Percentiles rank a stretch among this genome's conserved stretches.
Evolutionary conservation across 169 alveolate species (phyloP).

Genomic region (Cryptosporidium andersoni): DNA sequence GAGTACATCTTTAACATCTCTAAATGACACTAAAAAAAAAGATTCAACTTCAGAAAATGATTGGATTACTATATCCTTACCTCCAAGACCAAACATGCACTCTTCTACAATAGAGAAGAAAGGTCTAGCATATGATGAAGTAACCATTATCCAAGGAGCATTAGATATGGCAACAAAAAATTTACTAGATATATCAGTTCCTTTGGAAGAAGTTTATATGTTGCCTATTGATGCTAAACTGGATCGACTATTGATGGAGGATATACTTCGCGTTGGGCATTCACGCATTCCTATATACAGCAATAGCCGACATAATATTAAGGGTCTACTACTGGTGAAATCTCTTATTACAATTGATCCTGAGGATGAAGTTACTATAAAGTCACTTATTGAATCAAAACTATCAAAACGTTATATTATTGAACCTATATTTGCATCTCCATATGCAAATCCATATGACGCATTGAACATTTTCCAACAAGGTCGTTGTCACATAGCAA

Average conservation of each 20-base stretch:
- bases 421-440: slow-evolving; percentile 62
- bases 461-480: slow-evolving; percentile 55
- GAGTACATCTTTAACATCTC: too few species aligned
- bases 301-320: slow-evolving; percentile 76
- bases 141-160: slow-evolving; percentile 82
- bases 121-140: slow-evolving; percentile 76
- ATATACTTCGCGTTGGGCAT: slow-evolving; percentile 81
- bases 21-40: background rate
- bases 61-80: background rate
- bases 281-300: slow-evolving; percentile 85
- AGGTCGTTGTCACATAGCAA: slow-evolving; percentile 71
- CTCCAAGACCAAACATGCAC: background rate
- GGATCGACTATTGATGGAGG: slow-evolving; percentile 71
- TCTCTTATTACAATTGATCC: slow-evolving; percentile 75
- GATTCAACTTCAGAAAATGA: slow-evolving; percentile 2
- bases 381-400: slow-evolving; percentile 47
- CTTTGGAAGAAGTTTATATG: slow-evolving; percentile 77
- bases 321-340: slow-evolving; percentile 81
- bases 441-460: slow-evolving; percentile 64
- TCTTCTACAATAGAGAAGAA: slow-evolving; percentile 2
- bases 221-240: slow-evolving; percentile 74
- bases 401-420: slow-evolving; percentile 25
- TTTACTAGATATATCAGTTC: slow-evolving; percentile 78
- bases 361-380: slow-evolving; percentile 42
- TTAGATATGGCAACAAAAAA: slow-evolving; percentile 79